A percentile compares a stretch with the other conserved stretches of the same genome.
These are phyloP conservation scores for Hemisphaericaspora nanyangensis DNA, from an alignment of 805 yeast genomes.

Conservation along the genomic window DNA sequence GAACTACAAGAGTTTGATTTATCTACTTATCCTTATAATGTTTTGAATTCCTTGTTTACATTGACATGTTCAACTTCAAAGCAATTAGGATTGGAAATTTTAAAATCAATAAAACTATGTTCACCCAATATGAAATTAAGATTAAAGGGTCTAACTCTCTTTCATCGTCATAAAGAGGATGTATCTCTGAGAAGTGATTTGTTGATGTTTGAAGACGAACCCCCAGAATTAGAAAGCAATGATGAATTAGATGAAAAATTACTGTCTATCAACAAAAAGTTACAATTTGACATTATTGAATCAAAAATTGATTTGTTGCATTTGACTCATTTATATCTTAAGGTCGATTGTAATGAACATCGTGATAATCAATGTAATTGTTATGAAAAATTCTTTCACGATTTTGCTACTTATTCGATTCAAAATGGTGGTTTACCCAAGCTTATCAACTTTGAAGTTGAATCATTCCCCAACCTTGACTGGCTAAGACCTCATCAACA, in stretches of 20 bases:
- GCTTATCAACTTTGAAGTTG: conserved; percentile 24
- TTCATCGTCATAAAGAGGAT: conserved; percentile 29
- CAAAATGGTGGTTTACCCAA: conserved; percentile 27
- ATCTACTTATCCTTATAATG: conserved; percentile 14
- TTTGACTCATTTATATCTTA: conserved; percentile 21
- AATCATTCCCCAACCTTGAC: conserved; percentile 28
- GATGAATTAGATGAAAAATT: conserved; percentile 10
- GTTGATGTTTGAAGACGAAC: neutral
- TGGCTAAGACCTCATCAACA: conserved; percentile 35
- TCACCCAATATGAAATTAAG: conserved; percentile 20
- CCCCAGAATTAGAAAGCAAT: neutral
- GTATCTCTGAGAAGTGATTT: neutral
- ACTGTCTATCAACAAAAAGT: conserved; percentile 14
- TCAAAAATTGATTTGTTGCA: conserved; percentile 22
- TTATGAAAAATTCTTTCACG: conserved; percentile 23
- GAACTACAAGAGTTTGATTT: conserved; percentile 20
- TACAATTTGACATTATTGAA: conserved; percentile 17
- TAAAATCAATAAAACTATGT: conserved; percentile 18
- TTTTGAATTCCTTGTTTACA: conserved; percentile 22
- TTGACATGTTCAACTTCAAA: conserved; percentile 30
- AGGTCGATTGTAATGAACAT: conserved; percentile 29
- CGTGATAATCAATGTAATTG: conserved; percentile 21
- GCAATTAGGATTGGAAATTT: conserved; percentile 27
- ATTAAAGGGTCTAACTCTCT: conserved; percentile 24
- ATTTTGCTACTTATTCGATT: conserved; percentile 19